Evolutionary conservation across 768 basidiomycete genomes (phyloP).

Genomic region (Amanita pseudoporphyria): DNA sequence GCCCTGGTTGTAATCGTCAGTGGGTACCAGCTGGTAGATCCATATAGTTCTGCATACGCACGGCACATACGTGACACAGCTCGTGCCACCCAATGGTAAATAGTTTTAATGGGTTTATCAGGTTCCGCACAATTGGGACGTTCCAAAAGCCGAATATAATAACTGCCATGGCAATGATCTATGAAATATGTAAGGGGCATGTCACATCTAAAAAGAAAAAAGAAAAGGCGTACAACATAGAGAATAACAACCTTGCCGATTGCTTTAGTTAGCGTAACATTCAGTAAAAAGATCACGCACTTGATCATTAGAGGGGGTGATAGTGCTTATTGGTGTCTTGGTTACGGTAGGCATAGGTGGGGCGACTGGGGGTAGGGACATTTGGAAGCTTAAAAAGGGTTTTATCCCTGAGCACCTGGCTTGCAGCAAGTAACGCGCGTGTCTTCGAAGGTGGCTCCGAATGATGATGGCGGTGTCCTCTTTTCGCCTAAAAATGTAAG

Average conservation of each 20-base stretch:
- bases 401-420: conserved; percentile 5
- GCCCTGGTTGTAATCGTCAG: conserved; percentile 34
- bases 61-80: conserved; percentile 72
- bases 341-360: conserved; percentile 29
- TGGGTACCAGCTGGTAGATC: conserved; percentile 3
- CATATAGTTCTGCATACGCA: conserved; percentile 25
- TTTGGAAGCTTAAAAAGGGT: neutral
- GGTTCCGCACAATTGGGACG: conserved; percentile 66
- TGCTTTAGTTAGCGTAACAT: conserved; percentile 12
- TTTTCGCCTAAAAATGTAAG: neutral
- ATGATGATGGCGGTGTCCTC: neutral
- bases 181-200: conserved; percentile 8
- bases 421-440: neutral
- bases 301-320: conserved; percentile 65
- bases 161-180: conserved; percentile 82
- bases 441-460: neutral
- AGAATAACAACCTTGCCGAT: conserved; percentile 50
- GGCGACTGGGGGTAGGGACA: conserved; percentile 28
- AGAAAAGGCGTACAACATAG: conserved; percentile 51
- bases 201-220: conserved; percentile 8
- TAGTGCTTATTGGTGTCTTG: conserved; percentile 29
- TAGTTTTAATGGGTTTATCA: conserved; percentile 80
- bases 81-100: conserved; percentile 89
- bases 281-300: conserved; percentile 27
- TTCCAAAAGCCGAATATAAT: conserved; percentile 86